Evolutionary conservation across 164 flowering plant genomes (phyloP).

Genomic region (Amborella trichopoda): DNA sequence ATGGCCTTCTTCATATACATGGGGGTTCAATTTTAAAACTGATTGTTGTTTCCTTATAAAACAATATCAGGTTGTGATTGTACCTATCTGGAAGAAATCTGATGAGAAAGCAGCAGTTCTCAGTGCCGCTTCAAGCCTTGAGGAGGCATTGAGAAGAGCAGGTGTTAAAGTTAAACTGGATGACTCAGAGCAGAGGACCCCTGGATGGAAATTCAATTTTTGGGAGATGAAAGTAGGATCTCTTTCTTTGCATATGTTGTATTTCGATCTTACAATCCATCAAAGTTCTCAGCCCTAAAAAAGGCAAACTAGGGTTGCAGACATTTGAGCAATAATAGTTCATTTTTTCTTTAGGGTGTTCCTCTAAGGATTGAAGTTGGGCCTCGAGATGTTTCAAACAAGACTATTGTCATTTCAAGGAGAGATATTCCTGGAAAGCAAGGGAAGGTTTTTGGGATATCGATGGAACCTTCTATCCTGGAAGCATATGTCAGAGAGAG

Average conservation of each 20-base stretch:
- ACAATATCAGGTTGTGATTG: slow-evolving; percentile 58
- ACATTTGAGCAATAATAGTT: too few relatives aligned
- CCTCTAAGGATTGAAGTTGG: slow-evolving; percentile 94
- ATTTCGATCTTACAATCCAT: too few relatives aligned
- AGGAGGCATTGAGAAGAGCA: slow-evolving; percentile 37
- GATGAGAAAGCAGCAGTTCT: slow-evolving; percentile 62
- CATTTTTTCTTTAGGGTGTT: too few relatives aligned
- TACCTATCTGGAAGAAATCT: slow-evolving; percentile 87
- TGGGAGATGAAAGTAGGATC: slow-evolving; percentile 95
- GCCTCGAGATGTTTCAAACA: slow-evolving; percentile 87
- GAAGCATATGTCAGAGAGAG: slow-evolving; percentile 48
- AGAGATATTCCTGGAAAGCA: slow-evolving; percentile 93
- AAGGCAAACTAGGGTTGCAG: too few relatives aligned
- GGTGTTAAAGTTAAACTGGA: slow-evolving; percentile 78
- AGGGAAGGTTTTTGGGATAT: slow-evolving; percentile 84
- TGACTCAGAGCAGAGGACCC: slow-evolving; percentile 83
- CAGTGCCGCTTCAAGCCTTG: slow-evolving; percentile 53
- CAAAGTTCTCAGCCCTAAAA: too few relatives aligned
- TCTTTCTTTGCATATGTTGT: too few relatives aligned
- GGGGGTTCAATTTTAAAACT: too few relatives aligned
- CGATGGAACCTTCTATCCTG: slow-evolving; percentile 62
- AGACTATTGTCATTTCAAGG: slow-evolving; percentile 75
- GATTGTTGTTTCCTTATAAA: too few relatives aligned
- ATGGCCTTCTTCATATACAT: too few relatives aligned
- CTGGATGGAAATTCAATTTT: slow-evolving; percentile 97